Conservation (phyloP, 1,284 basidiomycete species). For the Boletellus sp. region DNA sequence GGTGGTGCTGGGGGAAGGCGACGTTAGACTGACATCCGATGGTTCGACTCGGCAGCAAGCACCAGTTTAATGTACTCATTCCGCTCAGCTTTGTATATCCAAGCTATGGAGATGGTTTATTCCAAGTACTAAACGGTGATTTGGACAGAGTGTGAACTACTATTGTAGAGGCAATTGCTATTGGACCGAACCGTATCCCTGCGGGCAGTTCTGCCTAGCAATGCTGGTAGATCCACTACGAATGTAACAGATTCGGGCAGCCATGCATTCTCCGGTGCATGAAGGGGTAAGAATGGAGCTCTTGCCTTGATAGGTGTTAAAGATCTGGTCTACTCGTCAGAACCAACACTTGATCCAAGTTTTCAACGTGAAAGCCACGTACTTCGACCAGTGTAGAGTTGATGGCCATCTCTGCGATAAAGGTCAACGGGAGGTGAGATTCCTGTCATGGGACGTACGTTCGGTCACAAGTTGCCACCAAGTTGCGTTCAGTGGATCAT, state of each 20-base stretch:
- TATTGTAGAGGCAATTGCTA: conserved; percentile 6
- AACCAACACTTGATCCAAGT: not conserved
- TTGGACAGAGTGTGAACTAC: not conserved
- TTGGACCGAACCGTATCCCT: conserved; percentile 70
- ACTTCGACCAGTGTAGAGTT: conserved; percentile 59
- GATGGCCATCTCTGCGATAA: conserved; percentile 54
- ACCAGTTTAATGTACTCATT: not conserved
- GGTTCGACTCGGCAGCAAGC: not conserved
- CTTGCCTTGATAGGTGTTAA: conserved; percentile 74
- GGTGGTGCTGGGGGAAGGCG: conserved; percentile 46
- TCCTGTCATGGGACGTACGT: conserved; percentile 38
- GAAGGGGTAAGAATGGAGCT: conserved; percentile 49
- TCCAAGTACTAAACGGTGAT: not conserved
- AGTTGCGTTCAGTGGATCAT: conserved; percentile 76
- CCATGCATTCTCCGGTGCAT: conserved; percentile 61
- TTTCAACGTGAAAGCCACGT: conserved; percentile 20
- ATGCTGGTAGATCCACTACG: conserved; percentile 65
- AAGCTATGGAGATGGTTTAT: not conserved
- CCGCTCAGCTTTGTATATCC: conserved; percentile 16
- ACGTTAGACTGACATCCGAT: conserved; percentile 21
- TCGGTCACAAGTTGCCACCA: conserved; percentile 84
- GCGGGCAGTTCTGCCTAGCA: conserved; percentile 54
- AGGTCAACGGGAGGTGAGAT: not conserved
- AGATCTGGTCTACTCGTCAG: conserved; percentile 41
- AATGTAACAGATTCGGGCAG: conserved; percentile 78